A percentile compares a stretch with the other conserved stretches of the same genome.
phyloP scores from a whole-genome alignment of 805 yeast genomes.

The Ogataea nonfermentans region DNA sequence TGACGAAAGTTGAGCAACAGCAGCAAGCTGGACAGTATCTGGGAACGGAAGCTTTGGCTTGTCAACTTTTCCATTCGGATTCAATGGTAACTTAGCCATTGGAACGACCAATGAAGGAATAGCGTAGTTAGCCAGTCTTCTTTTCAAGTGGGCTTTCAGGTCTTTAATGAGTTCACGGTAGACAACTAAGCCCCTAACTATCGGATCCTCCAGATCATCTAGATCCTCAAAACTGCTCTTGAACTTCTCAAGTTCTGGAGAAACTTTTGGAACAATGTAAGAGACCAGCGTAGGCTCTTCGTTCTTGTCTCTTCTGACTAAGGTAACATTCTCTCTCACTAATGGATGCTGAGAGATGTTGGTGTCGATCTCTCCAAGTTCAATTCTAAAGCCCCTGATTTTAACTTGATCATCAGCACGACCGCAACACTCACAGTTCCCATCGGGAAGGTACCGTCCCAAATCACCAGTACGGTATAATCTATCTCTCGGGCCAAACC shows the following conservation, averaged over 20 bases:
- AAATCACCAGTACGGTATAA: conserved; percentile 96
- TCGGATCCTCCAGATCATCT: conserved; percentile 55
- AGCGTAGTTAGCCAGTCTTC: conserved; percentile 88
- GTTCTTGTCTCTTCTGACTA: conserved; percentile 87
- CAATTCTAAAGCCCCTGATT: conserved; percentile 97
- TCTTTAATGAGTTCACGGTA: conserved; percentile 77
- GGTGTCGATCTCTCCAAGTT: conserved; percentile 96
- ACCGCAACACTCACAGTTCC: conserved; percentile 97
- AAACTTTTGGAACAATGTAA: conserved; percentile 75
- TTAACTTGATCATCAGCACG: conserved; percentile 99
- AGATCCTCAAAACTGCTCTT: conserved; percentile 50
- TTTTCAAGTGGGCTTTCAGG: conserved; percentile 77
- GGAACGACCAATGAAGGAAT: conserved; percentile 92
- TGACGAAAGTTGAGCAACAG: conserved; percentile 58
- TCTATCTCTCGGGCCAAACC: conserved; percentile 95
- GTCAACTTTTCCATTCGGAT: conserved; percentile 98
- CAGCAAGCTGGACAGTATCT: conserved; percentile 76
- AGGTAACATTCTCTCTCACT: conserved; percentile 89
- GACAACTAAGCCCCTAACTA: conserved; percentile 74
- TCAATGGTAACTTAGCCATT: conserved; percentile 78
- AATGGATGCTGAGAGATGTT: conserved; percentile 91
- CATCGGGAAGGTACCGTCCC: conserved; percentile 95
- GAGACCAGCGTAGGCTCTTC: conserved; percentile 91
- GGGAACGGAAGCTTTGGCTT: conserved; percentile 97
- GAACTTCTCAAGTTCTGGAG: conserved; percentile 44